Base-by-base conservation (phyloP, 192 early-diverging fungal species). In the Bifiguratus adelaidae region DNA sequence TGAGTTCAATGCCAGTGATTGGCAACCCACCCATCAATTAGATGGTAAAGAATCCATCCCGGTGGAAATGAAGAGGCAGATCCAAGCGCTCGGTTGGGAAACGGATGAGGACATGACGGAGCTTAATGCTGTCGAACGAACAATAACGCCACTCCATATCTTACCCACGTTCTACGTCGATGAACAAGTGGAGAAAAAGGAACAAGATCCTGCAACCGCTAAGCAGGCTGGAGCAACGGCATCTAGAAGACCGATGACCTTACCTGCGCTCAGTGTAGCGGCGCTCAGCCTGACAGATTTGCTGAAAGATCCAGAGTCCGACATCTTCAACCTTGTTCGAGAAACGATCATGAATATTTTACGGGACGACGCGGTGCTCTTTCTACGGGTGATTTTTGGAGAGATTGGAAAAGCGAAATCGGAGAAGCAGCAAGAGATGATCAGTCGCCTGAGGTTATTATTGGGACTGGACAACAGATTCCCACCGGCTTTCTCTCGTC, bases 31-130 rank as follows among this genome's bases (percentile, higher is more conserved):
- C 43, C 57, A 59, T 13, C 66, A 75, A 41, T 41, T 77, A 7
- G 73, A 71, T 26, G 65, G 43, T 41, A 56, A 54, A 4, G 62
- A 60, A 24, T 66, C 65, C 32, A 72, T 74, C 16, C 61, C 72
- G 3, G 30, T 60, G 3, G 76, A 73, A 41, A 54, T 78, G 6
- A 63, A 67, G 7, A 46, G 54, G n/a, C 70, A 58, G 9, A 70
- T 78, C 33, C 62, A 73, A 27, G 70, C 68, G 20, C 45, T 75
- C 0, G 62, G 72, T 1, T 78, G 72, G 71, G 72, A 72, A 7
- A 70, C 72, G 4, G 58, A 62, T 15, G 72, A 68, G 30, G 48
- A 70, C 25, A 44, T 52, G 0, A 44, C 55, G 16, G 76, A 75
- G 29, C 48, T 50, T 20, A 72, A 78, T 35, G 36, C 51, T 18